These are phyloP conservation scores for Fusarium sp. DNA, from an alignment of 2,329 filamentous ascomycete genomes.

Conservation along the genomic window DNA sequence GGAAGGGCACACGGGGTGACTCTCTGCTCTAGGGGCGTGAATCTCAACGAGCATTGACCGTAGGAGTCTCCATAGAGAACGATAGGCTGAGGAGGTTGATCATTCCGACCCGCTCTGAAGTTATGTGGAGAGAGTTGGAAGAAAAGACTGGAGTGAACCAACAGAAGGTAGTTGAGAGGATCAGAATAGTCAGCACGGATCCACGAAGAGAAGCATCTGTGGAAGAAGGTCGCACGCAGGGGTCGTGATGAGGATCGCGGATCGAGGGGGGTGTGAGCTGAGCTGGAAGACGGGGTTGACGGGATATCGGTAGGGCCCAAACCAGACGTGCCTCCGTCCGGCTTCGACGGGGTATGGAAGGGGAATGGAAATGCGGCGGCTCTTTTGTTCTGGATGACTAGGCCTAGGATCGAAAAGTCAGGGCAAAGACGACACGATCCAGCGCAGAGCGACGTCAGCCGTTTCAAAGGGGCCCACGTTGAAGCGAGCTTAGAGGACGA, in stretches of 20 bases:
- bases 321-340: constrained; percentile 32
- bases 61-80: constrained; percentile 51
- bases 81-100: constrained; percentile 46
- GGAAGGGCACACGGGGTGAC: constrained; percentile 35
- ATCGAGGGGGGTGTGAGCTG: constrained; percentile 43
- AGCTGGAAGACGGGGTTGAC: constrained; percentile 31
- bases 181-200: constrained; percentile 45
- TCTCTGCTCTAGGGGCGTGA: constrained; percentile 42
- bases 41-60: constrained; percentile 44
- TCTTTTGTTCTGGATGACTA: constrained; percentile 46
- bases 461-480: constrained; percentile 39
- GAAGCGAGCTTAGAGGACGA: constrained; percentile 18
- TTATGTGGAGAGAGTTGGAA: constrained; percentile 46
- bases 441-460: constrained; percentile 38
- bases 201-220: constrained; percentile 38
- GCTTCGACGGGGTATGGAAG: constrained; percentile 43
- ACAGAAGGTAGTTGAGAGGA: constrained; percentile 39
- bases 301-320: constrained; percentile 33
- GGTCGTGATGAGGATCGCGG: constrained; percentile 35
- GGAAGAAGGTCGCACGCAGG: constrained; percentile 40
- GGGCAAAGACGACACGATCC: constrained; percentile 26
- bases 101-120: constrained; percentile 53
- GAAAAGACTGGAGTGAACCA: constrained; percentile 41
- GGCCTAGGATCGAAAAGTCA: constrained; percentile 44
- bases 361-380: constrained; percentile 45